Evolutionary conservation across 192 early-diverging fungal species (phyloP), one percentile per base, ranked within the genome.

Genomic region (Pecoramyces ruminantium): DNA sequence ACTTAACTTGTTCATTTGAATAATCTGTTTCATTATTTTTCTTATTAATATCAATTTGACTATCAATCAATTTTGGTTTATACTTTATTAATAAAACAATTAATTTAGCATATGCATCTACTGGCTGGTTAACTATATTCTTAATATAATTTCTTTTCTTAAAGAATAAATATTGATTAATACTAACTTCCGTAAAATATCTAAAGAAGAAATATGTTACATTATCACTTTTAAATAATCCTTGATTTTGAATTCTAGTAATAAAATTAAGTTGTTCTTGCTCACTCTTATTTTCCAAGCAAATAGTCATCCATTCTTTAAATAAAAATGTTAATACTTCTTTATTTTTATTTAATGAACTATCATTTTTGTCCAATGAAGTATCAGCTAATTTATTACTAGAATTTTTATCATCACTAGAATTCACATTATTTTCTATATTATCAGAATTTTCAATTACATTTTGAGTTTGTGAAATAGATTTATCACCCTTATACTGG

Each of bases 71-170:
- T 29, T 84, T 91, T 6, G 86, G 89, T 82, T 92, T 92, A 80
- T 93, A 90, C 78, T 95, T 93, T 40, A 94, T 89, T 39, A 97
- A 83, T 18, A 93, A 87, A 12, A 98, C 92, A 28, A 96, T 92
- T 29, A 99, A 85, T 78, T 93, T 92, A 2, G 96, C 93, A 80
- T 97, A 95, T 9, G 98, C 98, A 84, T 99, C 98, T 2, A 97
- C 92, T 1, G 95, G 93, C 79, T 94, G 93, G 86, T 94, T 67
- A n/a, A 67, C 51, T n/a, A 67, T 67, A 67, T 67, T 67, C 29
- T 88, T 89, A 79, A 86, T 85, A 18, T 67, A 40, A 8, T 77
- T 18, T 3, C 82, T 80, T 28, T 86, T 80, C 9, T 67, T 67
- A n/a, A 67, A 67, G 21, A 67, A 67, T 6, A 67, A n/a, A 21